Base-by-base conservation (phyloP, 495 filamentous ascomycete species). In the Viridothelium virens region DNA sequence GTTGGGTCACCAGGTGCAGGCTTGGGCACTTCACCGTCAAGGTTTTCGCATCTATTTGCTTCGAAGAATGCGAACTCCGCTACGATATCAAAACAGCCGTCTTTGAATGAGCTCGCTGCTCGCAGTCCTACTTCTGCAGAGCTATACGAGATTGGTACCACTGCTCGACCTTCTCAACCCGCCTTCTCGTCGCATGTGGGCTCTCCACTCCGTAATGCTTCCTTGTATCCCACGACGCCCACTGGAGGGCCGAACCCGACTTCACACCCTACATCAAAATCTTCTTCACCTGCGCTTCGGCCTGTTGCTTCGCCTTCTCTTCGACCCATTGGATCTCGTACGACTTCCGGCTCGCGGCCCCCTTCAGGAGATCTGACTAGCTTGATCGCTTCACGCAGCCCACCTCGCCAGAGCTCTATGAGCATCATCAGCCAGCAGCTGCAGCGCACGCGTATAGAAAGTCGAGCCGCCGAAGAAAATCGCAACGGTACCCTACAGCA, bases 141-240 rank as follows among this genome's bases (percentile, higher is more conserved):
- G 7, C 18, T 59, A 33, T 18, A 59, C 14, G 72, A 74, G 10
- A 50, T 61, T 79, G 87, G 25, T 83, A 89, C 62, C n/a, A 41
- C 44, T 10, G 56, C 37, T 56, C 56, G 61, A 38, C 10, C 62
- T 18, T 39, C 63, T 33, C 9, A 36, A 10, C 37, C 61, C 10
- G 18, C 38, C n/a, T 63, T 96, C 72, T 89, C 91, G 39, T 59
- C 53, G 9, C 91, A 96, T 69, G 88, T 97, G 62, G 94, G 95
- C 33, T 97, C 95, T 47, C 94, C 94, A 34, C 83, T 98, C 9
- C 91, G 94, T 56, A 95, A 96, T 75, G 94, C 93, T 10, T 83
- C 83, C 2, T 76, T 90, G 41, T 74, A 79, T 25, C 2, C 64
- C 1, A 36, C 62, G 3, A 10, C 34, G 25, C 11, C 61, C 4